Base-by-base conservation (phyloP, 1,284 basidiomycete species). In the Vanrija pseudolonga region DNA sequence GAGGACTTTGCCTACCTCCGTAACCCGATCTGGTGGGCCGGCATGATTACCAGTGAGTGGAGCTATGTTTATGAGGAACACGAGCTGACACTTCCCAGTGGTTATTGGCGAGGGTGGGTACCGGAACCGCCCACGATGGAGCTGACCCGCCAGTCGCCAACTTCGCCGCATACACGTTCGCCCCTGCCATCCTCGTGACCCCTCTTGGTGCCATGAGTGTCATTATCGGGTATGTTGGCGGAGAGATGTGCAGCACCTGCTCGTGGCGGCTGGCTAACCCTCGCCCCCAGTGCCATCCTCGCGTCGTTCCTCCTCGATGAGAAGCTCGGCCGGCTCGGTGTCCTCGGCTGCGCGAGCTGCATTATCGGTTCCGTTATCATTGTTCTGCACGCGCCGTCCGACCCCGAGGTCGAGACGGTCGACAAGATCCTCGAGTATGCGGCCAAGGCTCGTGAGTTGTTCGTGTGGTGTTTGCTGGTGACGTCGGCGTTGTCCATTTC, bases 1-100 rank as follows among this genome's bases (percentile, higher is more conserved):
- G 90, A 92, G 51, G 86, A 88, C 70, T 80, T 87, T 62, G 77
- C 88, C 18, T 98, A 98, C 76, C 80, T 99, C 48, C 84, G 82
- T 64, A 98, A 92, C 79, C 90, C 92, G 28, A 88, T 96, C 66
- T 98, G 96, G 95, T 98, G 95, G 96, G 88, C 88, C 4, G 95
- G 95, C 45, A 96, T 98, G 82, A 81, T 85, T 32, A 95, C 90
- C 17, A 83, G 93, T 96, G 75, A 78, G 91, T 85, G 47, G 48
- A 14, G 43, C 32, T 6, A 12, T 2, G 36, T 39, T 11, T 14
- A 17, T 28, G 32, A 22, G 20, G 7, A n/a, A n/a, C 19, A 32
- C 14, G 51, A 36, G 47, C 54, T 61, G 61, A 55, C 46, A 52
- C 50, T 6, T 55, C 41, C 4, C 66, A 94, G 92, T 96, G 83